Evolutionary conservation across 2,329 filamentous ascomycete species (phyloP).

Genomic region (Ophiocordyceps polyrhachis-furcata): DNA sequence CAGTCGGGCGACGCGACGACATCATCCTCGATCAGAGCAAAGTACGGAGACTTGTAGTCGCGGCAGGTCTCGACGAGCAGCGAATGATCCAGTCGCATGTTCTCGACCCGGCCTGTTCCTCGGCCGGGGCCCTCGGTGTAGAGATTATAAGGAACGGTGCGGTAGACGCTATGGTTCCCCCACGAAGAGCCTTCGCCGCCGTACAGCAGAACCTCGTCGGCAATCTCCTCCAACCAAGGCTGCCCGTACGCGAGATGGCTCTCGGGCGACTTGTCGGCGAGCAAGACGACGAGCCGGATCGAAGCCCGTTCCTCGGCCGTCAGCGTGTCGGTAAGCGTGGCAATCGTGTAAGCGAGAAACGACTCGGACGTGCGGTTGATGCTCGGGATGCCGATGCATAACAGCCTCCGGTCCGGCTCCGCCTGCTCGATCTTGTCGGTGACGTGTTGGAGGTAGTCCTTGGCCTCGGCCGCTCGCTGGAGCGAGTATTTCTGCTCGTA

Average conservation of each 20-base stretch:
- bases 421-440: neutral
- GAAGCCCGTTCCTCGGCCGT: constrained; percentile 11
- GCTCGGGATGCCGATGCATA: constrained; percentile 17
- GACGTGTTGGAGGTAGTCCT: constrained; percentile 7
- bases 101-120: constrained; percentile 12
- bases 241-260: constrained; percentile 13
- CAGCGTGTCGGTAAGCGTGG: constrained; percentile 13
- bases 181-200: constrained; percentile 1
- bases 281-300: constrained; percentile 14
- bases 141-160: constrained; percentile 8
- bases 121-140: constrained; percentile 6
- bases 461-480: constrained; percentile 9
- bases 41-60: constrained; percentile 11
- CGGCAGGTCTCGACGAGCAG: constrained; percentile 14
- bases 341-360: constrained; percentile 12
- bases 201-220: constrained; percentile 17
- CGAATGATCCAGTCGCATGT: constrained; percentile 16
- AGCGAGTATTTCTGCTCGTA: constrained; percentile 11
- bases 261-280: constrained; percentile 15
- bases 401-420: constrained; percentile 1
- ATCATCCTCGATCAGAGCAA: constrained; percentile 20
- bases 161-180: constrained; percentile 1
- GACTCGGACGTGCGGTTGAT: constrained; percentile 13
- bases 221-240: constrained; percentile 13
- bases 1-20: constrained; percentile 16